phyloP scores from a whole-genome alignment of 768 basidiomycete genomes.

The Phylloporus scabripes region DNA sequence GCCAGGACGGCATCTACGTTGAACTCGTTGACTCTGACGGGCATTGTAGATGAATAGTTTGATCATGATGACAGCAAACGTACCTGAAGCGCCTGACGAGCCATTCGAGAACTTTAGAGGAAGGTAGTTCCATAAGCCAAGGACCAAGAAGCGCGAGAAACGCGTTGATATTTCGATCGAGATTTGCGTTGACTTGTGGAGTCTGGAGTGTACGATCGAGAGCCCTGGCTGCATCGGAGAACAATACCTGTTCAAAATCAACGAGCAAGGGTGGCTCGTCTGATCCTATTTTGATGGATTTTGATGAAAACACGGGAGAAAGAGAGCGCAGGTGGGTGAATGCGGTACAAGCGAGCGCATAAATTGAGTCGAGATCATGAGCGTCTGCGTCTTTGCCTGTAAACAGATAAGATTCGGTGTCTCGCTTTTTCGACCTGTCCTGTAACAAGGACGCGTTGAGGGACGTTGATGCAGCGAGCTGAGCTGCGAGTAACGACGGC shows the following conservation, averaged over 20 bases:
- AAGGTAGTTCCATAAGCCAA: constrained; percentile 74
- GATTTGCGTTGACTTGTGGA: constrained; percentile 51
- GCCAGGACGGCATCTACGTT: constrained; percentile 74
- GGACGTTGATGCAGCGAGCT: constrained; percentile 75
- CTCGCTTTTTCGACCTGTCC: constrained; percentile 55
- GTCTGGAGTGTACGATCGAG: constrained; percentile 76
- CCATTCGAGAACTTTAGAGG: constrained; percentile 89
- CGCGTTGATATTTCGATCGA: constrained; percentile 55
- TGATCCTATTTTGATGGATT: constrained; percentile 6
- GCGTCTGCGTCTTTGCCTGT: constrained; percentile 73
- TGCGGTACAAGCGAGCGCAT: constrained; percentile 74
- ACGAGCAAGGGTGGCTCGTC: constrained; percentile 22
- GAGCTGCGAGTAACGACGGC: constrained; percentile 72
- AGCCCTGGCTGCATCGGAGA: constrained; percentile 71
- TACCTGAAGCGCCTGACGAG: constrained; percentile 89
- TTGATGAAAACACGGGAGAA: constrained; percentile 42
- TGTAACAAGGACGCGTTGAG: constrained; percentile 71
- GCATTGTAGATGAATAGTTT: not conserved
- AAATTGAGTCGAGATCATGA: constrained; percentile 84
- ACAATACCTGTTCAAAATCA: constrained; percentile 63
- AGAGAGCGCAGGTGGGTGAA: constrained; percentile 66
- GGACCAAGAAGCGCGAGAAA: constrained; percentile 72
- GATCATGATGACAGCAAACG: constrained; percentile 11
- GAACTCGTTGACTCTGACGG: constrained; percentile 81
- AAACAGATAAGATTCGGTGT: constrained; percentile 82